Percentiles rank a stretch among this genome's conserved stretches.
Conservation (phyloP, 805 yeast genomes). For the Kuraishia hungarica region DNA sequence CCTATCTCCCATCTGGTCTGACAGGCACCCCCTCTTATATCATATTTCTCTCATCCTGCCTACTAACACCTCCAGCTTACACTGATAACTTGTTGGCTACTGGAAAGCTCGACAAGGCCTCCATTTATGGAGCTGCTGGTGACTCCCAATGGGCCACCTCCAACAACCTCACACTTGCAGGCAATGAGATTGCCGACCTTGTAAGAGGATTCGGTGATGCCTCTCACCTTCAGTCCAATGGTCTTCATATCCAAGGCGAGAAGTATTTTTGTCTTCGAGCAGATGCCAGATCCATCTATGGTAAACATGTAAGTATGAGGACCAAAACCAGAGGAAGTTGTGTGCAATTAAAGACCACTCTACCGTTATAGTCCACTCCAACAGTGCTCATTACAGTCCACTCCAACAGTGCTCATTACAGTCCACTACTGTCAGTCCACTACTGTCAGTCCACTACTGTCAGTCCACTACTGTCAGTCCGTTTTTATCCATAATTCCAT, state of each 20-base stretch:
- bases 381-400: too few species aligned
- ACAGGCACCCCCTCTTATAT: too few species aligned
- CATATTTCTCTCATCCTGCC: neutral
- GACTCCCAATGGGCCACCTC: slow-evolving; percentile 92
- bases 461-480: too few species aligned
- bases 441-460: too few species aligned
- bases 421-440: too few species aligned
- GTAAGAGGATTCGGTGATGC: slow-evolving; percentile 80
- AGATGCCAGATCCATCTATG: slow-evolving; percentile 89
- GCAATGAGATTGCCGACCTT: slow-evolving; percentile 63
- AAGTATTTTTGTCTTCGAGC: slow-evolving; percentile 86
- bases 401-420: too few species aligned
- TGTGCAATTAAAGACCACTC: too few species aligned
- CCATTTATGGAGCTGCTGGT: slow-evolving; percentile 90
- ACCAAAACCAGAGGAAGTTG: neutral
- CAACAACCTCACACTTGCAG: slow-evolving; percentile 52
- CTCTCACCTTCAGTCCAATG: slow-evolving; percentile 69
- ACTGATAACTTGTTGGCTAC: slow-evolving; percentile 88
- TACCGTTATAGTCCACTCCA: too few species aligned
- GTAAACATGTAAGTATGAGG: slow-evolving; percentile 42
- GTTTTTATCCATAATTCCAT: too few species aligned
- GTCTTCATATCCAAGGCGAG: slow-evolving; percentile 76
- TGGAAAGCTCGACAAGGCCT: slow-evolving; percentile 86
- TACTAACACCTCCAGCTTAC: slow-evolving; percentile 50
- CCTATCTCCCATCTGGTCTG: too few species aligned